phyloP scores from a whole-genome alignment of 495 filamentous ascomycete species.

The Talaromyces proteolyticus region DNA sequence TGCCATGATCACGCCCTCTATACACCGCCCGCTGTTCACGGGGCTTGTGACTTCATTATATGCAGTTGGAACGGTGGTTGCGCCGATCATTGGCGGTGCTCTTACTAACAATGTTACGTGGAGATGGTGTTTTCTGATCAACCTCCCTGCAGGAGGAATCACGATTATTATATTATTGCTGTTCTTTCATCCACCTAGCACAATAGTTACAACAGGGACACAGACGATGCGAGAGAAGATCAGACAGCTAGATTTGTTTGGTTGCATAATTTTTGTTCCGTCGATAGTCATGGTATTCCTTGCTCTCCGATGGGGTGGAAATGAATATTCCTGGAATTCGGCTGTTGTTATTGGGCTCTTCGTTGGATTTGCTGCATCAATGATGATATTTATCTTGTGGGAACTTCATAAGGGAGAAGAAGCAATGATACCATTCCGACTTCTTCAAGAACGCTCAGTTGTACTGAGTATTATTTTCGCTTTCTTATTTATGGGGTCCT shows the following conservation, averaged over 20 bases:
- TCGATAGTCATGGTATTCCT: conserved; percentile 23
- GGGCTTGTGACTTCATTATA: conserved; percentile 32
- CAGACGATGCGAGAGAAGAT: conserved; percentile 16
- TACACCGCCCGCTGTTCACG: conserved; percentile 23
- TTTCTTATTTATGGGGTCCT: conserved; percentile 14
- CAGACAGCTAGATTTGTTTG: conserved; percentile 27
- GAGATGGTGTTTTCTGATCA: conserved; percentile 49
- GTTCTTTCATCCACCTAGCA: conserved; percentile 13
- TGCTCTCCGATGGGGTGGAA: conserved; percentile 18
- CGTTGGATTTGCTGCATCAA: conserved; percentile 10
- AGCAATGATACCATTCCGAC: conserved; percentile 49
- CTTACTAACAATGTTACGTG: conserved; percentile 37
- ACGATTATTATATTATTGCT: conserved; percentile 11
- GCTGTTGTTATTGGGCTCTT: conserved; percentile 17
- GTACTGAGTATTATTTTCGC: conserved; percentile 18
- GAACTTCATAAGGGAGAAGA: conserved; percentile 29
- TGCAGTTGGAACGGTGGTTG: conserved; percentile 25
- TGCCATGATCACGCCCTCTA: conserved; percentile 45
- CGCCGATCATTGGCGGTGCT: conserved; percentile 38
- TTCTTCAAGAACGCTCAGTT: conserved; percentile 9
- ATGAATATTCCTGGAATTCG: conserved; percentile 15
- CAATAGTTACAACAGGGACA: conserved; percentile 58
- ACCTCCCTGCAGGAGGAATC: conserved; percentile 34
- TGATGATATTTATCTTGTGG: conserved; percentile 17
- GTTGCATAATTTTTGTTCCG: conserved; percentile 14